These are phyloP conservation scores for Globisporangium spinosum DNA, from an alignment of 352 stramenopile species.

Conservation along the genomic window DNA sequence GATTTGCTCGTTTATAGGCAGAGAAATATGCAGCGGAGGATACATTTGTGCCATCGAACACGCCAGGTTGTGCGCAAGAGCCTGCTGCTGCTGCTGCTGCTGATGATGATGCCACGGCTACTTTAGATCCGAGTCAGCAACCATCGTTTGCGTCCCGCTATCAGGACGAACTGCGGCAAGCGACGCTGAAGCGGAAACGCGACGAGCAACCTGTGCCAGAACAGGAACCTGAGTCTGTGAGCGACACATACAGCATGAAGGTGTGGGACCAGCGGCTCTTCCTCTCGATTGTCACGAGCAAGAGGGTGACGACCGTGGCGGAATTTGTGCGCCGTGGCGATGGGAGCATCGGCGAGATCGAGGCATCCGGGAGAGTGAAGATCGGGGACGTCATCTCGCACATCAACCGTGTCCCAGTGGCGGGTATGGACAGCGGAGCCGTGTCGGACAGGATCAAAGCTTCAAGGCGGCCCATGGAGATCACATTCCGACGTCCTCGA, in stretches of 20 bases:
- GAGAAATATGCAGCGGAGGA: constrained; percentile 27
- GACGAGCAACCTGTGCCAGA: constrained; percentile 19
- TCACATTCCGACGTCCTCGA: constrained; percentile 30
- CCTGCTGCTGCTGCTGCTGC: background rate
- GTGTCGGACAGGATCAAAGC: constrained; percentile 28
- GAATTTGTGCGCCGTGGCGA: constrained; percentile 48
- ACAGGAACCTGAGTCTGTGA: background rate
- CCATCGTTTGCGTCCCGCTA: constrained; percentile 15
- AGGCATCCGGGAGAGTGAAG: constrained; percentile 45
- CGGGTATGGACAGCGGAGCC: constrained; percentile 25
- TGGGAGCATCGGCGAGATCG: constrained; percentile 48
- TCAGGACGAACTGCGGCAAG: constrained; percentile 26
- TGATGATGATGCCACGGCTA: background rate
- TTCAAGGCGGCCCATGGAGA: constrained; percentile 34
- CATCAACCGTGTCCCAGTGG: constrained; percentile 47
- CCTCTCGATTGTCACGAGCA: constrained; percentile 57
- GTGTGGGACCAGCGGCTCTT: constrained; percentile 66
- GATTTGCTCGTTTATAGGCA: constrained; percentile 10
- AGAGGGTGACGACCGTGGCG: constrained; percentile 45
- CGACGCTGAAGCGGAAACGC: constrained; percentile 42
- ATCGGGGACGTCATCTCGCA: constrained; percentile 54
- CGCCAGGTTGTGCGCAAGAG: constrained; percentile 1
- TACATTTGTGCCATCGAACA: constrained; percentile 3
- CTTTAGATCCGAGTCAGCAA: background rate
- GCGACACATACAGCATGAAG: constrained; percentile 27